Conservation (phyloP, 768 basidiomycete species). For the Podaxis rugospora region DNA sequence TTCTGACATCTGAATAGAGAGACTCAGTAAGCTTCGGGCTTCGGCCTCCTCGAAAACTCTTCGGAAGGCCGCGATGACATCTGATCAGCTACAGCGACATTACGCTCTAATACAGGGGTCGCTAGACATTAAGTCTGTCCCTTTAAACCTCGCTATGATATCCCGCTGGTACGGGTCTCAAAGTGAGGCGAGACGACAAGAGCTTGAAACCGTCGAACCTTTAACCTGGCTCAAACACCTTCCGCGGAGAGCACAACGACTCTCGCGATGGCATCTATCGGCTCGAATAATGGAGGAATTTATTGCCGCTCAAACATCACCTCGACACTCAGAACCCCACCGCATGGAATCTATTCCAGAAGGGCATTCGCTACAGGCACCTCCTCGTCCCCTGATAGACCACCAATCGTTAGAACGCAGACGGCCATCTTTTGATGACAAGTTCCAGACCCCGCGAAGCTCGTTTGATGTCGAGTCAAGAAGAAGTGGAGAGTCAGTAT, state of each 20-base stretch:
- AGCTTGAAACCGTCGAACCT: constrained; percentile 63
- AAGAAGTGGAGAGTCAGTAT: constrained; percentile 5
- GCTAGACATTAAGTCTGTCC: constrained; percentile 23
- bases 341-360: constrained; percentile 44
- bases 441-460: background rate
- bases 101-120: constrained; percentile 51
- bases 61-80: constrained; percentile 60
- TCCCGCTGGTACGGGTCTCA: constrained; percentile 60
- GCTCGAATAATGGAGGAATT: constrained; percentile 71
- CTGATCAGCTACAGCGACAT: constrained; percentile 60
- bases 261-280: constrained; percentile 59
- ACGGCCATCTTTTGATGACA: constrained; percentile 3
- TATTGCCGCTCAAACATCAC: constrained; percentile 32
- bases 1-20: constrained; percentile 36
- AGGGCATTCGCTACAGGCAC: constrained; percentile 20
- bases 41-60: constrained; percentile 48
- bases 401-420: background rate
- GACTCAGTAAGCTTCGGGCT: constrained; percentile 48
- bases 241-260: constrained; percentile 26
- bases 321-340: constrained; percentile 17
- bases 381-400: background rate
- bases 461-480: constrained; percentile 10
- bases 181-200: constrained; percentile 39
- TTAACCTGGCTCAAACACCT: constrained; percentile 72
- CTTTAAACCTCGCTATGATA: constrained; percentile 44